phyloP scores from a whole-genome alignment of 1,284 basidiomycete genomes.

The Cronartium ribicola region DNA sequence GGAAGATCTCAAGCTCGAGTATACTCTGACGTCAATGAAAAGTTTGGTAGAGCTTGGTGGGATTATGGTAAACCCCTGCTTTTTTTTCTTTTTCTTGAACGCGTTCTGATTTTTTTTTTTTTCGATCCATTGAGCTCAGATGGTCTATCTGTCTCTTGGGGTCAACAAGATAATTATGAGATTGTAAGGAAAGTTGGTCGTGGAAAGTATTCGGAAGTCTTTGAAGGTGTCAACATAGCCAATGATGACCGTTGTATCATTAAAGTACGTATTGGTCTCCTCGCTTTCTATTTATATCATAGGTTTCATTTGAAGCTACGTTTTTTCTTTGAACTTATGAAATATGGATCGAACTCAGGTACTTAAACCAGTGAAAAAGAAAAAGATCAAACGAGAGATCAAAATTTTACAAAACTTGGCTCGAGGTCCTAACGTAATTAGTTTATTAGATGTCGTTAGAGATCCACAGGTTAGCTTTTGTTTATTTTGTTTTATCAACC shows the following conservation, averaged over 20 bases:
- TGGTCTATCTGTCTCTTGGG: conserved; percentile 44
- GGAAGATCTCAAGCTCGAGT: conserved; percentile 54
- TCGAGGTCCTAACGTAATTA: conserved; percentile 83
- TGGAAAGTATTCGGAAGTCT: conserved; percentile 96
- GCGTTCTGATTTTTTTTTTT: conserved; percentile 3
- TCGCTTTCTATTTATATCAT: background rate
- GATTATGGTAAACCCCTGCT: conserved; percentile 57
- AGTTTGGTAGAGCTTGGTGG: conserved; percentile 60
- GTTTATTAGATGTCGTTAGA: conserved; percentile 87
- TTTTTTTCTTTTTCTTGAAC: conserved; percentile 64
- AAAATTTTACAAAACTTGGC: conserved; percentile 97
- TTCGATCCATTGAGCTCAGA: background rate
- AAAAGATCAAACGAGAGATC: conserved; percentile 99
- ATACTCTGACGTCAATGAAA: conserved; percentile 61
- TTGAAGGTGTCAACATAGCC: conserved; percentile 90
- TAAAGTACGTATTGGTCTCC: conserved; percentile 56
- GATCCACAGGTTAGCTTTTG: conserved; percentile 59
- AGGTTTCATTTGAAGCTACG: background rate
- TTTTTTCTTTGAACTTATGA: background rate
- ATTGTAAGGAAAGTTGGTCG: conserved; percentile 94
- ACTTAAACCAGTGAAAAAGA: conserved; percentile 98
- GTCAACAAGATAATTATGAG: conserved; percentile 90
- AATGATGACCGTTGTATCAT: conserved; percentile 95
- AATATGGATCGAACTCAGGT: conserved; percentile 54
- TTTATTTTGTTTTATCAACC: background rate